Conservation (phyloP, 2,329 filamentous ascomycete genomes). For the Ophiosphaerella narmari region DNA sequence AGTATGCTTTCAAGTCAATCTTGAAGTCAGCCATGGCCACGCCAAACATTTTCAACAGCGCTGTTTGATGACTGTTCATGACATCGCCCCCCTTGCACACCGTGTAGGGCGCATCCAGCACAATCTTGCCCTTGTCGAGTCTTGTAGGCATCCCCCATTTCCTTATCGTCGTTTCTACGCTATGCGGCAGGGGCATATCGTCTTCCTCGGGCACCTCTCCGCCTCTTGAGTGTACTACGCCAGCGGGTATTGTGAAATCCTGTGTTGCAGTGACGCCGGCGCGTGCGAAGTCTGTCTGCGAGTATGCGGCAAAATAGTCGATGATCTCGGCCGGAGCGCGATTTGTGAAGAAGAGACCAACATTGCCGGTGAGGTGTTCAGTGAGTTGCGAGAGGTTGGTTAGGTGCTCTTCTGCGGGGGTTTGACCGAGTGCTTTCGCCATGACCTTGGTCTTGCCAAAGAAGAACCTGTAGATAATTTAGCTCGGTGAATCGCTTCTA, state of each 20-base stretch:
- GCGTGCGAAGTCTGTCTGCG: conserved; percentile 86
- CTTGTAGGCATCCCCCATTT: conserved; percentile 88
- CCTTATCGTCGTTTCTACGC: conserved; percentile 85
- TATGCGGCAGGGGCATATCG: conserved; percentile 86
- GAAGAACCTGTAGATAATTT: conserved; percentile 70
- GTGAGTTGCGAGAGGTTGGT: conserved; percentile 74
- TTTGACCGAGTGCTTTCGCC: conserved; percentile 87
- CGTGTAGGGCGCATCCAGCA: conserved; percentile 72
- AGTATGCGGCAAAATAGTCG: conserved; percentile 72
- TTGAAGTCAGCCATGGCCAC: conserved; percentile 89
- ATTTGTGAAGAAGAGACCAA: conserved; percentile 90
- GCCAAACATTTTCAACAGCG: conserved; percentile 90
- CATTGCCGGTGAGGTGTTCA: conserved; percentile 74
- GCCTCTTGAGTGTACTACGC: conserved; percentile 76
- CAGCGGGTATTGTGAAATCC: conserved; percentile 78
- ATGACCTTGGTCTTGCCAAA: conserved; percentile 99
- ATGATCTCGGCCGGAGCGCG: conserved; percentile 69
- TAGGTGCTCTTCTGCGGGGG: conserved; percentile 77
- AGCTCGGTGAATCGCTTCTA: neutral
- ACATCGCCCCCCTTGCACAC: conserved; percentile 85
- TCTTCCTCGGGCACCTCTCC: conserved; percentile 80
- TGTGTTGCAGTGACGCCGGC: conserved; percentile 77
- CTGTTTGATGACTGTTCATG: conserved; percentile 89
- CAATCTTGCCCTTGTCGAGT: conserved; percentile 85
- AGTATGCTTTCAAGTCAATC: conserved; percentile 74